Evolutionary conservation across 441 rosid genomes (phyloP).

Genomic region (Adansonia gregorii): DNA sequence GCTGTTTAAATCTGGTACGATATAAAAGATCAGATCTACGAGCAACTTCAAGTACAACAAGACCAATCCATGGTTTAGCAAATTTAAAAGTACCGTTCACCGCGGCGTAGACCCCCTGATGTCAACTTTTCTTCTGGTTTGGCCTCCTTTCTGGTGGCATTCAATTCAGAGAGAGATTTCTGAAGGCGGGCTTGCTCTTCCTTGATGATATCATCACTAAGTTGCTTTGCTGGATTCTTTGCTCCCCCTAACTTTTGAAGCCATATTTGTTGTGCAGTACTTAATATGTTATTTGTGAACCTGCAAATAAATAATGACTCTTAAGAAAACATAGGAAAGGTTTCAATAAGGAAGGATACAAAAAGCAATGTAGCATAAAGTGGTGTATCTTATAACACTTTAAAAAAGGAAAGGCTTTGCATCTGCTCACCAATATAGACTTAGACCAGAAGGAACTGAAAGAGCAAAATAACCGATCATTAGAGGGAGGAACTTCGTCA

Average conservation of each 20-base stretch:
- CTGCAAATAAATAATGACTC: constrained; percentile 44
- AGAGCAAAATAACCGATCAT: constrained; percentile 94
- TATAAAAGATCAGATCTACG: constrained; percentile 27
- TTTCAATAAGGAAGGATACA: constrained; percentile 13
- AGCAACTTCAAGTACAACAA: constrained; percentile 23
- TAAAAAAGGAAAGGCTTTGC: constrained; percentile 19
- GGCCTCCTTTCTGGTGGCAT: constrained; percentile 35
- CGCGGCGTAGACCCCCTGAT: constrained; percentile 65
- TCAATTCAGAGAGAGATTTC: constrained; percentile 46
- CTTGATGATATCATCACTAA: constrained; percentile 45
- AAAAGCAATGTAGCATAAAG: constrained; percentile 19
- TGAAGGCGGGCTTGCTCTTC: constrained; percentile 48
- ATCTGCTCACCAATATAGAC: constrained; percentile 89
- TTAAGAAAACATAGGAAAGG: constrained; percentile 24
- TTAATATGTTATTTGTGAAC: constrained; percentile 90
- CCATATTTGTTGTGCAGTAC: constrained; percentile 92
- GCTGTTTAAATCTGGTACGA: constrained; percentile 63
- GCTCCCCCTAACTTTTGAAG: constrained; percentile 93
- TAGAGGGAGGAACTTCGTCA: constrained; percentile 80
- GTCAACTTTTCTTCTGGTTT: constrained; percentile 44
- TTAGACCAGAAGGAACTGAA: constrained; percentile 97
- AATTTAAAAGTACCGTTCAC: constrained; percentile 62
- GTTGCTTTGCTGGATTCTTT: constrained; percentile 49
- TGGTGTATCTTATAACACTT: constrained; percentile 1
- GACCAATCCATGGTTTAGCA: not conserved